Evolutionary conservation across 352 stramenopile genomes (phyloP), one percentile per base, ranked within the genome.

Genomic region (Globisporangium splendens): DNA sequence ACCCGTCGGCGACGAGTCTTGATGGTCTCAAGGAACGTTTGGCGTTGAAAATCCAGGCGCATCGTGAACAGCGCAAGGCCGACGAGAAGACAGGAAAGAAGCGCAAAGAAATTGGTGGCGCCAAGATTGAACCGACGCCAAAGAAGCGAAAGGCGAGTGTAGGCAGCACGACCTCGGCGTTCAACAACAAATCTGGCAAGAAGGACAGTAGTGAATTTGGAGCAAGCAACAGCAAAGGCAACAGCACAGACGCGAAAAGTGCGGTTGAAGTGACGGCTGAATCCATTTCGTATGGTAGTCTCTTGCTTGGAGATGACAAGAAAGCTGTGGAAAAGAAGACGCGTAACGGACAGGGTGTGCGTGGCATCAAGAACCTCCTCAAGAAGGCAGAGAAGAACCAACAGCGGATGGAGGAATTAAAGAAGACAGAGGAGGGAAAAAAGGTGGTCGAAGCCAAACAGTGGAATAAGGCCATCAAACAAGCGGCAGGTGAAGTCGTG

Each of bases 341-440:
- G 5, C 83, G 83, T 24, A 87, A 92, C 53, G 79, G 83, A 17
- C 79, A 88, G 68, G 74, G 73, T 35, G 65, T 92, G 4, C 75
- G 75, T 47, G 74, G 75, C 15, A 89, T 92, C 62, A 75, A 90
- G 67, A 92, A 92, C 60, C 42, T 92, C 50, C 62, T 92, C 48
- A 89, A 92, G 64, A 92, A 92, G 72, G 83, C 83, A 1, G 79
- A 92, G 66, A 65, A 68, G 1, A 92, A 92, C 65, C 79, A 83
- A 50, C 70, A 87, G 59, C 77, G 79, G 22, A 79, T 92, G 46
- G 72, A 88, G 51, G 78, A 92, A 59, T 68, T 92, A 24, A 92
- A 92, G 63, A 80, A 92, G 66, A 92, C 82, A 3, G 79, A 88
- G 38, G 76, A 88, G 44, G 82, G 82, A 51, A 79, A 79, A 54